Percentiles rank a stretch among this genome's conserved stretches.
These are phyloP conservation scores for Elsinoe arachidis DNA, from an alignment of 2,329 filamentous ascomycete genomes.

Conservation along the genomic window DNA sequence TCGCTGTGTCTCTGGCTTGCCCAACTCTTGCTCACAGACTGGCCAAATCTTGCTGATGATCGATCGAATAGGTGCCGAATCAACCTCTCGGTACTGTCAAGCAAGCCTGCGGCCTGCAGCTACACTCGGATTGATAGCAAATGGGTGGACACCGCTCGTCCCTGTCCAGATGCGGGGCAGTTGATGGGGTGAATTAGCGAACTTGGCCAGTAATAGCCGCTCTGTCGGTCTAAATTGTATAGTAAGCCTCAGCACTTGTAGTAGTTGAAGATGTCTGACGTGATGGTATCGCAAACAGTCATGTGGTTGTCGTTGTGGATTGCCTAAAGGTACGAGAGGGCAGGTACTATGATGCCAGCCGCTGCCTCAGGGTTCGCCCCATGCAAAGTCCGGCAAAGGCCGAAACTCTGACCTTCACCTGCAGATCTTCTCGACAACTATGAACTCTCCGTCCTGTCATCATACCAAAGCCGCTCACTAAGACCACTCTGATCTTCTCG, in stretches of 20 bases:
- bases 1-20: too few species aligned
- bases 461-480: not conserved
- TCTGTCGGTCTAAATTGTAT: not conserved
- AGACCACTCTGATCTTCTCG: not conserved
- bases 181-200: not conserved
- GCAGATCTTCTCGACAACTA: not conserved
- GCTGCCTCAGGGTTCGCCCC: not conserved
- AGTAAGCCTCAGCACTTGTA: not conserved
- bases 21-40: too few species aligned
- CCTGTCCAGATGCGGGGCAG: not conserved
- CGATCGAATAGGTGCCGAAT: not conserved
- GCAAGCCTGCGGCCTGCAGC: too few species aligned
- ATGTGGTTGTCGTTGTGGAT: not conserved
- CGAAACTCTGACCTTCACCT: not conserved
- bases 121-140: not conserved
- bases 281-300: not conserved
- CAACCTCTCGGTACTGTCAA: not conserved
- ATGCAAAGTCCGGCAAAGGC: conserved; percentile 9
- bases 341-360: not conserved
- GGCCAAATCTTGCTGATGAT: too few species aligned
- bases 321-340: not conserved
- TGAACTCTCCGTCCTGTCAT: not conserved
- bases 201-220: not conserved
- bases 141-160: not conserved
- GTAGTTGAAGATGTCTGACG: not conserved